Percentiles rank a stretch among this genome's conserved stretches.
phyloP scores from a whole-genome alignment of 2,329 filamentous ascomycete genomes.

The Fusarium sp. region DNA sequence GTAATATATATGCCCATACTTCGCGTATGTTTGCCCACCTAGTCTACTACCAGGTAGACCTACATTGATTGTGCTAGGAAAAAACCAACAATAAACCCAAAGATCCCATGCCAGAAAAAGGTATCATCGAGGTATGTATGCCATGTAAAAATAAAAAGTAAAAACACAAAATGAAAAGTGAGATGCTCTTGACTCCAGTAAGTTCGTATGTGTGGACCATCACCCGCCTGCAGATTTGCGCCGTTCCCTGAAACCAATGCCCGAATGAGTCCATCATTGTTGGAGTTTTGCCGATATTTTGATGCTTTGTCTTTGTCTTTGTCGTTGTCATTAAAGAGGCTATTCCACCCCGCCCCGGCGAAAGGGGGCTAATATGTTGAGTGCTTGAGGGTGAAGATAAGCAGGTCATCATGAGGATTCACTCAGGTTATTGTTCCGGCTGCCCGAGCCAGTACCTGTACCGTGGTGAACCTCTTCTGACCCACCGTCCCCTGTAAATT shows the following conservation, averaged over 20 bases:
- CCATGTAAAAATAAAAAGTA: constrained; percentile 34
- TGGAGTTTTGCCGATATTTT: constrained; percentile 26
- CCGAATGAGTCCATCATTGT: constrained; percentile 36
- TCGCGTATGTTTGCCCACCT: constrained; percentile 10
- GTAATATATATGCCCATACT: constrained; percentile 20
- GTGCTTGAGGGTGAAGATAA: constrained; percentile 6
- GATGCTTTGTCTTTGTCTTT: constrained; percentile 43
- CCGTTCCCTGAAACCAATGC: constrained; percentile 35
- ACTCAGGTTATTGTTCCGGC: constrained; percentile 46
- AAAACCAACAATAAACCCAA: constrained; percentile 28
- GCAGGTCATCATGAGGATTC: constrained; percentile 47
- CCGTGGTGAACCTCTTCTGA: constrained; percentile 50
- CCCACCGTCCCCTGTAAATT: constrained; percentile 47
- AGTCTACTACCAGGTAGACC: constrained; percentile 12
- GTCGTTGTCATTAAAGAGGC: constrained; percentile 45
- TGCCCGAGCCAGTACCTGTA: constrained; percentile 49
- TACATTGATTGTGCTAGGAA: constrained; percentile 15
- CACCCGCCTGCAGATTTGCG: constrained; percentile 45
- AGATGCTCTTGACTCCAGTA: constrained; percentile 46
- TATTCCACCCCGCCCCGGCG: constrained; percentile 16
- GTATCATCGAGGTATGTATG: constrained; percentile 47
- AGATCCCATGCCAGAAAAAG: constrained; percentile 40
- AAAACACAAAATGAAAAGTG: constrained; percentile 15
- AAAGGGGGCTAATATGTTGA: constrained; percentile 11
- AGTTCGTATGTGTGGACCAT: constrained; percentile 37